phyloP scores from a whole-genome alignment of 495 filamentous ascomycete genomes.

The Sphaerosporella brunnea region DNA sequence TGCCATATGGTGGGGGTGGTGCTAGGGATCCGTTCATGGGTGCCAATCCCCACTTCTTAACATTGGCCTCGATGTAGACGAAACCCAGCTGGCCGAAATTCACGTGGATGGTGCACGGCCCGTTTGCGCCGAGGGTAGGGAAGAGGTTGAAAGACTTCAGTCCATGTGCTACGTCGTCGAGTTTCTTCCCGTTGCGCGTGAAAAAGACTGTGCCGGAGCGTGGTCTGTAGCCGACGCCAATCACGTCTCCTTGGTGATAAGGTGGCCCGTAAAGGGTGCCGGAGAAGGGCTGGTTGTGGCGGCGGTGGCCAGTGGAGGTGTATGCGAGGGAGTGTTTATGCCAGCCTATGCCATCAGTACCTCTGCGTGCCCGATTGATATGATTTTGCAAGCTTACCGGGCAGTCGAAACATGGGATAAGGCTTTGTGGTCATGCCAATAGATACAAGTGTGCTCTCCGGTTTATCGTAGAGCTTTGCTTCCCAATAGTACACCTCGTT shows the following conservation, averaged over 20 bases:
- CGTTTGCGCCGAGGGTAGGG: slow-evolving; percentile 84
- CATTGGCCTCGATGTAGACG: slow-evolving; percentile 96
- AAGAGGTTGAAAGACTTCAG: slow-evolving; percentile 92
- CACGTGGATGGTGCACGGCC: slow-evolving; percentile 79
- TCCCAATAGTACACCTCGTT: slow-evolving; percentile 99
- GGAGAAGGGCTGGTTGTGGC: slow-evolving; percentile 79
- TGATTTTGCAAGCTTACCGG: slow-evolving; percentile 53
- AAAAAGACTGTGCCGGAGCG: slow-evolving; percentile 93
- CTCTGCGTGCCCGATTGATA: too few relatives aligned
- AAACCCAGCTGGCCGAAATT: slow-evolving; percentile 97
- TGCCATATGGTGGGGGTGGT: slow-evolving; percentile 89
- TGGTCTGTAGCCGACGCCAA: slow-evolving; percentile 89
- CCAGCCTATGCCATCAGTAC: slow-evolving; percentile 47
- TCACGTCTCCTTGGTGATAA: slow-evolving; percentile 80
- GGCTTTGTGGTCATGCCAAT: slow-evolving; percentile 92
- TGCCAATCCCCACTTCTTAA: slow-evolving; percentile 97
- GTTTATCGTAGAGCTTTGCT: slow-evolving; percentile 94
- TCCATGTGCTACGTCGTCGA: slow-evolving; percentile 88
- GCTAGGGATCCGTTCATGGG: slow-evolving; percentile 90
- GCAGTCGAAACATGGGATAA: slow-evolving; percentile 84
- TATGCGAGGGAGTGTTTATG: slow-evolving; percentile 88
- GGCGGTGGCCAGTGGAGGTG: slow-evolving; percentile 64
- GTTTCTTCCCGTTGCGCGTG: slow-evolving; percentile 90
- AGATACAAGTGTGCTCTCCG: slow-evolving; percentile 63
- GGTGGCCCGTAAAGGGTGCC: slow-evolving; percentile 62